phyloP scores from a whole-genome alignment of 2,329 filamentous ascomycete genomes.

The Graphiopsis chlorocephala region DNA sequence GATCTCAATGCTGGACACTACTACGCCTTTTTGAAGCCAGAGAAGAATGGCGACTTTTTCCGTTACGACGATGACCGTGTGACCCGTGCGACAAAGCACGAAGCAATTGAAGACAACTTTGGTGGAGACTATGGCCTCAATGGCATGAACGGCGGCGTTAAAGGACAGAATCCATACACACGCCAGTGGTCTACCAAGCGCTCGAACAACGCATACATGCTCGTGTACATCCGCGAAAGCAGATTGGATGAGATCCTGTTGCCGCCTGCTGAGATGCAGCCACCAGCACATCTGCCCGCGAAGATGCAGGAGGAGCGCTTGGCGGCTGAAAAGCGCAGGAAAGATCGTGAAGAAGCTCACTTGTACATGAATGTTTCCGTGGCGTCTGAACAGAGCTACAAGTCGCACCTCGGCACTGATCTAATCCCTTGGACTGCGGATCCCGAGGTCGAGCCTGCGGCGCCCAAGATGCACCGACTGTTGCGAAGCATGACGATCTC shows the following conservation, averaged over 20 bases:
- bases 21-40: constrained; percentile 93
- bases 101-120: constrained; percentile 95
- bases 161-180: constrained; percentile 63
- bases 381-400: constrained; percentile 78
- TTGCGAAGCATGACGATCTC: constrained; percentile 72
- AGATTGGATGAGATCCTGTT: constrained; percentile 79
- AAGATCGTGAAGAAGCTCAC: constrained; percentile 91
- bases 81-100: constrained; percentile 85
- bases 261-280: constrained; percentile 71
- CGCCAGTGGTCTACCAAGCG: constrained; percentile 63
- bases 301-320: constrained; percentile 80
- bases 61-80: constrained; percentile 97
- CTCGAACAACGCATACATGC: constrained; percentile 92
- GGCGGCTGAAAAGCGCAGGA: constrained; percentile 70
- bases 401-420: constrained; percentile 78
- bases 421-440: constrained; percentile 60
- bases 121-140: constrained; percentile 72
- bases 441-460: constrained; percentile 61
- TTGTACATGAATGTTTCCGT: constrained; percentile 84
- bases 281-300: constrained; percentile 75
- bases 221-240: constrained; percentile 92
- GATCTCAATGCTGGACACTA: constrained; percentile 97
- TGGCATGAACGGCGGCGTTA: constrained; percentile 54
- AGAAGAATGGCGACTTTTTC: constrained; percentile 91
- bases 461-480: constrained; percentile 69